These are phyloP conservation scores for Suillus brevipes DNA, from an alignment of 768 basidiomycete species.

Conservation along the genomic window DNA sequence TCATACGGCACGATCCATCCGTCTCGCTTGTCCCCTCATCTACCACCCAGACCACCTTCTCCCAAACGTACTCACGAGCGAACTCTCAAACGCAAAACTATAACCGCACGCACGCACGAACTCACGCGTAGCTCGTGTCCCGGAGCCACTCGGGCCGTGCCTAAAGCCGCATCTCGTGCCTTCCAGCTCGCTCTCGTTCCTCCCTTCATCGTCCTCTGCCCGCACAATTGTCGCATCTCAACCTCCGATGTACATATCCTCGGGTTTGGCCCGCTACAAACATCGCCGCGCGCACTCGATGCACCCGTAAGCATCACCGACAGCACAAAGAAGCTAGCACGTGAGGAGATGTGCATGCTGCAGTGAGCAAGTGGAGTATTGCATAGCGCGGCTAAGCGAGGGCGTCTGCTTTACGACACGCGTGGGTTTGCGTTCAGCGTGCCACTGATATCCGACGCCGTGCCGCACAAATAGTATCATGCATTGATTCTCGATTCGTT, in stretches of 20 bases:
- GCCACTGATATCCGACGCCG: not conserved
- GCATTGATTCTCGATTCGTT: not conserved
- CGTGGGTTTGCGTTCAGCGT: not conserved
- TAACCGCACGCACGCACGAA: conserved; percentile 42
- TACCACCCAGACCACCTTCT: conserved; percentile 18
- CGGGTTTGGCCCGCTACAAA: conserved; percentile 79
- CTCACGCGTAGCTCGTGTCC: conserved; percentile 30
- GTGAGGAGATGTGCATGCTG: conserved; percentile 75
- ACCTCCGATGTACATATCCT: conserved; percentile 80
- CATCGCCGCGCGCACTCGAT: conserved; percentile 71
- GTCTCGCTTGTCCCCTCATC: conserved; percentile 38
- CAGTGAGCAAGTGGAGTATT: conserved; percentile 78
- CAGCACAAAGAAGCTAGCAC: conserved; percentile 81
- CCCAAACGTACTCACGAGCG: conserved; percentile 42
- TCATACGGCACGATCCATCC: conserved; percentile 59
- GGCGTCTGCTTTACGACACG: not conserved
- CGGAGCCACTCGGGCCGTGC: conserved; percentile 15
- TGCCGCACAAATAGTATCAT: not conserved
- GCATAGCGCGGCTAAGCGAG: conserved; percentile 16
- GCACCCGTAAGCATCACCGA: conserved; percentile 75
- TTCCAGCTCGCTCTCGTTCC: not conserved
- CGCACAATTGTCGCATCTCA: conserved; percentile 67
- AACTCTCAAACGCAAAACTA: conserved; percentile 51
- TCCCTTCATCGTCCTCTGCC: conserved; percentile 24
- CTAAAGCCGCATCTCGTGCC: conserved; percentile 1